These are phyloP conservation scores for Irineochytrium annulatum DNA, from an alignment of 192 early-diverging fungal genomes.

Conservation along the genomic window DNA sequence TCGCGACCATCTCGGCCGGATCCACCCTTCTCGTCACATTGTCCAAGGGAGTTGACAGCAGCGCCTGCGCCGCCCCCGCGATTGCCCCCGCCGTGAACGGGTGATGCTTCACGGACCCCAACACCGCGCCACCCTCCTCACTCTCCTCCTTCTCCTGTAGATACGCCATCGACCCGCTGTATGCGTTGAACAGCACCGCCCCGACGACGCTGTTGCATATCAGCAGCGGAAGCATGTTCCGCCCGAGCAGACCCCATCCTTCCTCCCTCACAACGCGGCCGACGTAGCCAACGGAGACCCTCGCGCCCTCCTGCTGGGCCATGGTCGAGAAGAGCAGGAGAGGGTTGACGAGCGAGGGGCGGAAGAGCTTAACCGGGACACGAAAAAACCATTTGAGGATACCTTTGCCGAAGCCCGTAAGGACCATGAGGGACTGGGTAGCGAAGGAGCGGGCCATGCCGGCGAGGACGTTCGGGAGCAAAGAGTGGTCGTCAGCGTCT, in stretches of 20 bases:
- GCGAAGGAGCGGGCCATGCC: constrained; percentile 34
- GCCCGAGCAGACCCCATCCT: constrained; percentile 32
- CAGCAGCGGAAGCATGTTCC: constrained; percentile 44
- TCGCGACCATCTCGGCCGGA: constrained; percentile 22
- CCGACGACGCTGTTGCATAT: constrained; percentile 44
- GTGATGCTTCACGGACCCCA: constrained; percentile 19
- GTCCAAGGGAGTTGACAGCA: constrained; percentile 46
- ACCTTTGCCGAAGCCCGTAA: constrained; percentile 32
- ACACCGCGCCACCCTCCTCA: not conserved
- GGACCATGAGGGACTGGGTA: constrained; percentile 27
- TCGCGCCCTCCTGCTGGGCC: constrained; percentile 33
- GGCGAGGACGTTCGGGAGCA: constrained; percentile 11
- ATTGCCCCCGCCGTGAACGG: constrained; percentile 41
- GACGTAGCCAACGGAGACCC: constrained; percentile 22
- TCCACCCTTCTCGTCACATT: constrained; percentile 32
- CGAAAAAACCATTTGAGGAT: constrained; percentile 50
- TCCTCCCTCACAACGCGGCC: constrained; percentile 29
- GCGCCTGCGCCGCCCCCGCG: constrained; percentile 40
- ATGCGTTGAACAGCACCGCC: constrained; percentile 52
- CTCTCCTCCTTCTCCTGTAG: not conserved
- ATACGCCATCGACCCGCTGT: constrained; percentile 3
- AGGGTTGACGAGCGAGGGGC: constrained; percentile 48
- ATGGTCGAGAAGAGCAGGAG: constrained; percentile 38
- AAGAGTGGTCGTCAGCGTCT: not conserved
- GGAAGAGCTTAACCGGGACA: constrained; percentile 50